Percentiles rank a stretch among this genome's conserved stretches.
Evolutionary conservation across 257 asterid species (phyloP).

Genomic region (Solanum pimpinellifolium): DNA sequence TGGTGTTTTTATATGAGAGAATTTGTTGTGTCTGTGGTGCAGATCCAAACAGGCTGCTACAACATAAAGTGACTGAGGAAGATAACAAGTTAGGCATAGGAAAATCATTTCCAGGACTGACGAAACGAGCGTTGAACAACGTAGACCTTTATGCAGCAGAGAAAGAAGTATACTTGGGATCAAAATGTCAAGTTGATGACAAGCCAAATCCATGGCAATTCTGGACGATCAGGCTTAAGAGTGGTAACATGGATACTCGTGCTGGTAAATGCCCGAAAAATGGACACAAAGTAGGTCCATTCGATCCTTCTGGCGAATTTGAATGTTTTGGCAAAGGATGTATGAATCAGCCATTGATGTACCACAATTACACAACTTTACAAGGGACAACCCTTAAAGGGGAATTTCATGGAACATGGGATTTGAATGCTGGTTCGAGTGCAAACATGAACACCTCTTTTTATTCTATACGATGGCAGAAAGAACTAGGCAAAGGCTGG

Average conservation of each 20-base stretch:
- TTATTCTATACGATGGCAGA: constrained; percentile 65
- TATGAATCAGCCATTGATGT: constrained; percentile 69
- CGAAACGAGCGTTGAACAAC: constrained; percentile 15
- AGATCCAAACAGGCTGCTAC: constrained; percentile 31
- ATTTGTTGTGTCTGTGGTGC: constrained; percentile 33
- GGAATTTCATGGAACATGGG: constrained; percentile 68
- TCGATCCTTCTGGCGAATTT: constrained; percentile 32
- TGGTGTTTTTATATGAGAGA: background rate
- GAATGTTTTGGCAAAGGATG: constrained; percentile 79
- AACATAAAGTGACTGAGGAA: constrained; percentile 41
- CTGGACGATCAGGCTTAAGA: constrained; percentile 90
- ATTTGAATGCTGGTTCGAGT: constrained; percentile 5
- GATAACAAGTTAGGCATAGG: constrained; percentile 68
- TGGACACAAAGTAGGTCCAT: constrained; percentile 41
- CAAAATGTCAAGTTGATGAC: constrained; percentile 61
- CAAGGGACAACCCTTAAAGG: constrained; percentile 48
- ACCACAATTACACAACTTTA: constrained; percentile 53
- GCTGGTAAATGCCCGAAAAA: constrained; percentile 70
- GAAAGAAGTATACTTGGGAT: constrained; percentile 57
- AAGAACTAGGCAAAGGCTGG: constrained; percentile 74
- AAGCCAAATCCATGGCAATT: constrained; percentile 71
- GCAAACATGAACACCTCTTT: constrained; percentile 24
- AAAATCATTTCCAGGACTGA: constrained; percentile 31
- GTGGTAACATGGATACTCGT: constrained; percentile 74
- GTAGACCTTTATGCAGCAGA: constrained; percentile 51